These are phyloP conservation scores for Nemania abortiva DNA, from an alignment of 2,329 filamentous ascomycete genomes.

Conservation along the genomic window DNA sequence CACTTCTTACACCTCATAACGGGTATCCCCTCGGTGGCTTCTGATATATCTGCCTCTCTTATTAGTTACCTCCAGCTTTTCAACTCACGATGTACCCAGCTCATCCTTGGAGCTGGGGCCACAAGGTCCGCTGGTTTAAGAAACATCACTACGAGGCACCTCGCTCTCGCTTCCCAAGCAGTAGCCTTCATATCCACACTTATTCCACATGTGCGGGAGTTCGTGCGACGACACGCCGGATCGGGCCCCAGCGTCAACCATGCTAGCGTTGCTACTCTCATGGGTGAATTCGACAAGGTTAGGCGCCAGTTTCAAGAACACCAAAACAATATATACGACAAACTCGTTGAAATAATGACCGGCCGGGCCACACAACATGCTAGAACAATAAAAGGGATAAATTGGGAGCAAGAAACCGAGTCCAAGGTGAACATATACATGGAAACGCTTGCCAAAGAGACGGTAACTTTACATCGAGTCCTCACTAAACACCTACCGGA, in stretches of 20 bases:
- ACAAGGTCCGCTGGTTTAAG: conserved; percentile 89
- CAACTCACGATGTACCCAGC: conserved; percentile 94
- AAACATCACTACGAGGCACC: conserved; percentile 95
- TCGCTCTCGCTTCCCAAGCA: conserved; percentile 90
- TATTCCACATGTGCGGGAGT: conserved; percentile 91
- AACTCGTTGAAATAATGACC: conserved; percentile 92
- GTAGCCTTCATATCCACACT: conserved; percentile 88
- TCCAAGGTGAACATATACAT: conserved; percentile 76
- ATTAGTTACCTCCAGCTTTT: conserved; percentile 91
- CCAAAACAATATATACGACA: conserved; percentile 90
- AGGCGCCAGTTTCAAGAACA: conserved; percentile 88
- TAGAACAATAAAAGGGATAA: conserved; percentile 77
- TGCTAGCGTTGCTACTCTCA: conserved; percentile 67
- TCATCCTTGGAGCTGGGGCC: conserved; percentile 94
- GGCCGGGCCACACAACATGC: conserved; percentile 79
- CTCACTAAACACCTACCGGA: conserved; percentile 85
- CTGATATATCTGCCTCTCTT: conserved; percentile 82
- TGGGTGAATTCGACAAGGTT: conserved; percentile 90
- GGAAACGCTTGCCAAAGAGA: conserved; percentile 89
- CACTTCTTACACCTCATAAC: conserved; percentile 85
- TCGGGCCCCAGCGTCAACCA: conserved; percentile 57
- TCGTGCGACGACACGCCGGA: conserved; percentile 80
- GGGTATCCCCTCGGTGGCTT: conserved; percentile 88
- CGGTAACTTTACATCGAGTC: conserved; percentile 84
- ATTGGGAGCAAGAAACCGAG: conserved; percentile 74